Conservation (phyloP, 2,329 filamentous ascomycete genomes). For the Capronia coronata region DNA sequence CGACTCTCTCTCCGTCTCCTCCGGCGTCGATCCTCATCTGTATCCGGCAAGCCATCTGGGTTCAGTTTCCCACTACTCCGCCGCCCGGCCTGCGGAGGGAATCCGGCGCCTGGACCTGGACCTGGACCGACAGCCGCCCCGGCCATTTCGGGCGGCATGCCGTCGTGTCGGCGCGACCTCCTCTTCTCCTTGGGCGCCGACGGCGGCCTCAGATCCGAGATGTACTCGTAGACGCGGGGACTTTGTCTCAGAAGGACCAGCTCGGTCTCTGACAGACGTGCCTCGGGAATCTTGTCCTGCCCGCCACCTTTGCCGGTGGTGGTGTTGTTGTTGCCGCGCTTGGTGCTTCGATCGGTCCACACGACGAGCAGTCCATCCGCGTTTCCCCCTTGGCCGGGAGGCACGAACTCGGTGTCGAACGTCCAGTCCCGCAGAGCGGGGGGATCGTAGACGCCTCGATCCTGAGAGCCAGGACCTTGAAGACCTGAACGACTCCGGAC, state of each 20-base stretch:
- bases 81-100: background rate
- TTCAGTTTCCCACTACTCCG: conserved; percentile 1
- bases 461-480: conserved; percentile 24
- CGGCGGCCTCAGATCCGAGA: conserved; percentile 16
- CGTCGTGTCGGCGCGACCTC: conserved; percentile 13
- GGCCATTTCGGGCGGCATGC: conserved; percentile 4
- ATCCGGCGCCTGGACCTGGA: too few relatives aligned
- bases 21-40: conserved; percentile 2
- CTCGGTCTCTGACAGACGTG: conserved; percentile 24
- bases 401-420: conserved; percentile 20
- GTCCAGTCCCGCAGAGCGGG: conserved; percentile 28
- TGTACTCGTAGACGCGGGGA: conserved; percentile 24
- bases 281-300: conserved; percentile 28
- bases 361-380: conserved; percentile 24
- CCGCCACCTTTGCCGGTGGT: conserved; percentile 23
- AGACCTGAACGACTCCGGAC: conserved; percentile 28
- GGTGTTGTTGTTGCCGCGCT: too few relatives aligned
- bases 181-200: conserved; percentile 16
- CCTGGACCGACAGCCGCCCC: background rate
- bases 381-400: conserved; percentile 20
- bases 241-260: conserved; percentile 24
- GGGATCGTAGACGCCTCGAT: conserved; percentile 27
- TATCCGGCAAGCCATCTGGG: conserved; percentile 7
- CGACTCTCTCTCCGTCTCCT: conserved; percentile 10
- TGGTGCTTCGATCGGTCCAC: conserved; percentile 23